These are phyloP conservation scores for Suillus cothurnatus DNA, from an alignment of 768 basidiomycete genomes.

Conservation along the genomic window DNA sequence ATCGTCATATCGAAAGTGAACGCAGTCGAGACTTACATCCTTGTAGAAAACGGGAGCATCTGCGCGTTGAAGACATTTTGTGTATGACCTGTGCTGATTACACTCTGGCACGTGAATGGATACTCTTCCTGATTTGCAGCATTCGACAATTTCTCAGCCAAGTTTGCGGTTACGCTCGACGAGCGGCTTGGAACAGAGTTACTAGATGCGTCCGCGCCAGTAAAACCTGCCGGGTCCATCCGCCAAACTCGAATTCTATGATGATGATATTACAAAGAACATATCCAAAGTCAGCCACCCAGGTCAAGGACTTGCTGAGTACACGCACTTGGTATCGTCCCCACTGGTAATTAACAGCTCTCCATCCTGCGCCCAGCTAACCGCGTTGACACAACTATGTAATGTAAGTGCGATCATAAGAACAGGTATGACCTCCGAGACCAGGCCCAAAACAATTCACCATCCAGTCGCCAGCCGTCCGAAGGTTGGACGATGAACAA, in stretches of 20 bases:
- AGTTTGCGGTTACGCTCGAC: neutral
- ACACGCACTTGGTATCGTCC: constrained; percentile 67
- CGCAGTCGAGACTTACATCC: constrained; percentile 55
- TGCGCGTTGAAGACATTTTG: constrained; percentile 86
- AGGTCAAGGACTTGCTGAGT: neutral
- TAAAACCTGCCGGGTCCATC: constrained; percentile 44
- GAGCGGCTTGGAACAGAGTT: neutral
- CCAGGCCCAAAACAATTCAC: constrained; percentile 1
- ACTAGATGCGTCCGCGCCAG: neutral
- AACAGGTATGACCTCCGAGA: neutral
- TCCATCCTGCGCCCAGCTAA: constrained; percentile 72
- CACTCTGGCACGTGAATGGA: constrained; percentile 64
- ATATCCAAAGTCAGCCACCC: neutral
- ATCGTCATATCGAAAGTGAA: constrained; percentile 14
- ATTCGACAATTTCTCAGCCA: constrained; percentile 23
- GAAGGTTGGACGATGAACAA: neutral
- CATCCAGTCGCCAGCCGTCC: neutral
- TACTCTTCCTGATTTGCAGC: constrained; percentile 39
- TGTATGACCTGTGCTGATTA: constrained; percentile 79
- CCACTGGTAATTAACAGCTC: constrained; percentile 68
- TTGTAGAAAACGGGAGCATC: constrained; percentile 77
- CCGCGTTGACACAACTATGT: constrained; percentile 74
- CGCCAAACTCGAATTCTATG: constrained; percentile 78
- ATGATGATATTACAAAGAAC: constrained; percentile 6
- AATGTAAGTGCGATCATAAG: neutral